Conservation (phyloP, 108 stramenopile genomes). For the Fragilaria crotonensis region DNA sequence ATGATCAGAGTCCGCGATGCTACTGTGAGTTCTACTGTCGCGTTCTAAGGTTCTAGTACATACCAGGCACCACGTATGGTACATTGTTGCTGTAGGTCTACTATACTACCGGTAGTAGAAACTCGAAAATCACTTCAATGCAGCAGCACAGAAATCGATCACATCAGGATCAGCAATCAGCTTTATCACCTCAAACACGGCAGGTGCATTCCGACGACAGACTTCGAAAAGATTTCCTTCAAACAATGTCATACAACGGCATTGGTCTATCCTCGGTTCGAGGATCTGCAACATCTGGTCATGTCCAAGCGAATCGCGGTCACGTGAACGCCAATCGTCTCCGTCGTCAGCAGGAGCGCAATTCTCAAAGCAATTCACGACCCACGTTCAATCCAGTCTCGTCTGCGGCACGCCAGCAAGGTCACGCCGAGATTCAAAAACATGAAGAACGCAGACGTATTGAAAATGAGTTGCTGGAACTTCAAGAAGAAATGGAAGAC, state of each 20-base stretch:
- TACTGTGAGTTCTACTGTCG: too few relatives aligned
- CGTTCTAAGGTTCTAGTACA: too few relatives aligned
- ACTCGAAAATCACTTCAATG: too few relatives aligned
- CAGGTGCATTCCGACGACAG: too few relatives aligned
- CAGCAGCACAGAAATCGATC: too few relatives aligned
- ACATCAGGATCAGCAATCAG: too few relatives aligned
- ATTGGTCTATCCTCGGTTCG: conserved; percentile 85
- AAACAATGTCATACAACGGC: conserved; percentile 74
- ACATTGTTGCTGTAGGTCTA: too few relatives aligned
- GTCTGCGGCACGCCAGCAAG: conserved; percentile 44
- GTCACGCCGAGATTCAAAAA: conserved; percentile 54
- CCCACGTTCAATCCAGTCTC: conserved; percentile 34
- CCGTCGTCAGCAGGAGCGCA: conserved; percentile 40
- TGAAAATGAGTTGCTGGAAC: conserved; percentile 65
- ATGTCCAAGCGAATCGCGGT: conserved; percentile 79
- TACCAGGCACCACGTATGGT: too few relatives aligned
- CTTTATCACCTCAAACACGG: too few relatives aligned
- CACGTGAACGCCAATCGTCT: conserved; percentile 66
- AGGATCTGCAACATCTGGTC: conserved; percentile 86
- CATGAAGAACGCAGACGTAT: conserved; percentile 62
- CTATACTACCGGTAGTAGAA: too few relatives aligned
- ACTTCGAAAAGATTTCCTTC: too few relatives aligned
- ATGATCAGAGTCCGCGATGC: too few relatives aligned
- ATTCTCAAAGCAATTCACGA: conserved; percentile 14
- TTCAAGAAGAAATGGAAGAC: conserved; percentile 71